These are phyloP conservation scores for Clarireedia sp. DNA, from an alignment of 2,329 filamentous ascomycete genomes.

Conservation along the genomic window DNA sequence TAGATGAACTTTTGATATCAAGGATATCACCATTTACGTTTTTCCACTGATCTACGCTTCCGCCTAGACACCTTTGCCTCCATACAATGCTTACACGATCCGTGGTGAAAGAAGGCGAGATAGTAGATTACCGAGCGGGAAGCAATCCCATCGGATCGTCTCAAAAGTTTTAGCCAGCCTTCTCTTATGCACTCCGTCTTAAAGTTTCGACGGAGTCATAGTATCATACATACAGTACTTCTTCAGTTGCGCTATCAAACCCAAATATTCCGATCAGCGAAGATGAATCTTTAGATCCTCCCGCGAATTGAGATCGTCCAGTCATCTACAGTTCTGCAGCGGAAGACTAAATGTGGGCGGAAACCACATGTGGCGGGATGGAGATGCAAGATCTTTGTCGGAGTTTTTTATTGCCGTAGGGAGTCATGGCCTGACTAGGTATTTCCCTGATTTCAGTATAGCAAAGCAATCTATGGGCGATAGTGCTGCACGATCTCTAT, in stretches of 20 bases:
- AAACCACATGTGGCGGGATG: not conserved
- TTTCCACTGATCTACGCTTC: not conserved
- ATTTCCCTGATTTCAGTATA: not conserved
- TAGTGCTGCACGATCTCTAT: not conserved
- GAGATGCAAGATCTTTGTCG: not conserved
- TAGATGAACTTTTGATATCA: not conserved
- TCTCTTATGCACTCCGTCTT: not conserved
- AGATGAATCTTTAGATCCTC: not conserved
- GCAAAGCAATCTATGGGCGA: not conserved
- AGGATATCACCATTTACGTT: not conserved
- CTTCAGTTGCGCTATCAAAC: not conserved
- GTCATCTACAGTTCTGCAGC: not conserved
- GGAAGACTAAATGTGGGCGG: not conserved
- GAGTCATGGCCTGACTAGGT: not conserved
- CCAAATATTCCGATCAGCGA: not conserved
- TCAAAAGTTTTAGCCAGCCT: no score
- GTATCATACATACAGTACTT: no score
- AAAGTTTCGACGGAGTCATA: not conserved
- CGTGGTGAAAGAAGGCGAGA: no score
- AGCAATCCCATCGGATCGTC: no score
- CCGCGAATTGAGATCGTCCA: not conserved
- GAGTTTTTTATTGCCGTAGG: not conserved
- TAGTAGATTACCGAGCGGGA: no score
- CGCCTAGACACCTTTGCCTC: not conserved
- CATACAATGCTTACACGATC: no score